Evolutionary conservation across 352 stramenopile species (phyloP).

Genomic region (Blastocystis sp.): DNA sequence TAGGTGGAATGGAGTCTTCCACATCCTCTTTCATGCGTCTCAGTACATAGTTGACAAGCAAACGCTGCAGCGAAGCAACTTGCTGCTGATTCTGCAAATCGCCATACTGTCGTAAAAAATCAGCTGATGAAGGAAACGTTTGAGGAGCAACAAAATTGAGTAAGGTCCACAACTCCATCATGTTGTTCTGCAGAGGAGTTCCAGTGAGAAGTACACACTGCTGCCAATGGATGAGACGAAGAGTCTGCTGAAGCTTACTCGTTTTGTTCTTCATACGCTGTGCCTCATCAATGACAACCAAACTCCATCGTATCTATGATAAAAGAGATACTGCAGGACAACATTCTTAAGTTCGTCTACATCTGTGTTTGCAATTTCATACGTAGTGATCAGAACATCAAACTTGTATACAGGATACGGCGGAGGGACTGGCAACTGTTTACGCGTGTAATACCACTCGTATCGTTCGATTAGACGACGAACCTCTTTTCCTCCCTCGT

Average conservation of each 20-base stretch:
- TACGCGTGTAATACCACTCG: constrained; percentile 86
- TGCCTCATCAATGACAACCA: constrained; percentile 95
- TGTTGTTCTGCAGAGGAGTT: constrained; percentile 97
- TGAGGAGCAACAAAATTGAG: constrained; percentile 95
- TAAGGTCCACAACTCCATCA: constrained; percentile 96
- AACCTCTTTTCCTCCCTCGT: constrained; percentile 77
- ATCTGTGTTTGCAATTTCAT: constrained; percentile 87
- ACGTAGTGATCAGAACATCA: constrained; percentile 93
- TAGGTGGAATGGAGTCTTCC: constrained; percentile 88
- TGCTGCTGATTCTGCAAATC: constrained; percentile 83
- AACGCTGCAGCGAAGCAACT: constrained; percentile 83
- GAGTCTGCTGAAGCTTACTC: constrained; percentile 82
- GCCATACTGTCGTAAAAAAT: constrained; percentile 91
- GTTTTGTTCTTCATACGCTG: constrained; percentile 97
- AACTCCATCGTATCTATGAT: constrained; percentile 85
- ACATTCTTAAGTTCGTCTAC: constrained; percentile 76
- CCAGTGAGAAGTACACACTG: constrained; percentile 74
- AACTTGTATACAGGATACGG: constrained; percentile 76
- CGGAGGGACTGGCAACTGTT: constrained; percentile 69
- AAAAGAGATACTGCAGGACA: not conserved
- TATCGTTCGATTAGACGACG: constrained; percentile 85
- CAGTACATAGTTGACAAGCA: constrained; percentile 86
- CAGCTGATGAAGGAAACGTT: constrained; percentile 85
- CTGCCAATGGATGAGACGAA: constrained; percentile 74
- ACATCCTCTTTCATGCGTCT: constrained; percentile 93